A percentile compares a stretch with the other conserved stretches of the same genome.
phyloP scores from a whole-genome alignment of 139 green algal species.

The Chlorella sp. region DNA sequence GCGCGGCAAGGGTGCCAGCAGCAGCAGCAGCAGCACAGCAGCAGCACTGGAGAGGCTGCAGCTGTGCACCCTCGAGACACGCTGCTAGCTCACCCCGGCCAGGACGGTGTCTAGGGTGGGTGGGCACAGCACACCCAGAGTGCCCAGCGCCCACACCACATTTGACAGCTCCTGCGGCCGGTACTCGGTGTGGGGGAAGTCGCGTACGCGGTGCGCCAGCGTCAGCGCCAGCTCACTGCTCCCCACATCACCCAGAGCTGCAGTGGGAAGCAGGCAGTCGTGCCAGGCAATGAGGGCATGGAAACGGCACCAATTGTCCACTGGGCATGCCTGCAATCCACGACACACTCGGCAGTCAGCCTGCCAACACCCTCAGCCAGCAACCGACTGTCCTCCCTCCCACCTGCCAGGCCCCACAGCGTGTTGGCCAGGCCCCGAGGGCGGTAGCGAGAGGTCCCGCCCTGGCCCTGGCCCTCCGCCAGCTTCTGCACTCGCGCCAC shows the following conservation, averaged over 20 bases:
- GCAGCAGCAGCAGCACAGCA: too few relatives aligned
- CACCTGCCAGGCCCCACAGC: slow-evolving; percentile 50
- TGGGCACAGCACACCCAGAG: slow-evolving; percentile 23
- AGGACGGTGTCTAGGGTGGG: slow-evolving; percentile 31
- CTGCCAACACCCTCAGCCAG: neutral
- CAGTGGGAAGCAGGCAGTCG: neutral
- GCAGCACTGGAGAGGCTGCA: too few relatives aligned
- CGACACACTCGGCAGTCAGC: neutral
- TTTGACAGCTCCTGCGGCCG: slow-evolving; percentile 50
- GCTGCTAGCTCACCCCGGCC: slow-evolving; percentile 5
- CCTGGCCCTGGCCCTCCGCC: slow-evolving; percentile 47
- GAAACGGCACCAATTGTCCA: too few relatives aligned
- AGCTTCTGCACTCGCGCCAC: slow-evolving; percentile 55
- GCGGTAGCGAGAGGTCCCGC: too few relatives aligned
- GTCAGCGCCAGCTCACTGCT: neutral
- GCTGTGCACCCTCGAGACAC: too few relatives aligned
- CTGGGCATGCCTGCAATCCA: too few relatives aligned
- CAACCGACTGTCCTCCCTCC: too few relatives aligned
- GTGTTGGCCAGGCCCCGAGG: slow-evolving; percentile 78
- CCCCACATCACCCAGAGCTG: slow-evolving; percentile 26
- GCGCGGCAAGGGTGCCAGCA: too few relatives aligned
- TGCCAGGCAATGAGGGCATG: too few relatives aligned
- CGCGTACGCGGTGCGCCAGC: neutral
- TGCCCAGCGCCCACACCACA: slow-evolving; percentile 45
- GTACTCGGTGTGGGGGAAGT: neutral